A percentile compares a stretch with the other conserved stretches of the same genome.
Conservation (phyloP, 306 rosid species). For the Prosopis cineraria region DNA sequence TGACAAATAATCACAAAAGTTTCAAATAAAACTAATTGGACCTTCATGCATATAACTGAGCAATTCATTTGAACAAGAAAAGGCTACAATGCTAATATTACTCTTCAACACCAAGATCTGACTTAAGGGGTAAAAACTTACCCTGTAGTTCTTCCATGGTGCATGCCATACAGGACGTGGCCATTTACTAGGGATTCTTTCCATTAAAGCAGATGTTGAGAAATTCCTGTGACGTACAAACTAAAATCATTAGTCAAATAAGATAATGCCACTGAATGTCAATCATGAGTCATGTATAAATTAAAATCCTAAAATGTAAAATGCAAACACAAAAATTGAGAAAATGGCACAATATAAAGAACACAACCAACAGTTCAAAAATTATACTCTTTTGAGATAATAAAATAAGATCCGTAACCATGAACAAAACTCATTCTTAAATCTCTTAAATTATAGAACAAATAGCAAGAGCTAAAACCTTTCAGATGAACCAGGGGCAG, state of each 20-base stretch:
- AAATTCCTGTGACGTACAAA: slow-evolving; percentile 57
- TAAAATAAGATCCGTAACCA: neutral
- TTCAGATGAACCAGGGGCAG: slow-evolving; percentile 80
- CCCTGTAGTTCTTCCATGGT: slow-evolving; percentile 97
- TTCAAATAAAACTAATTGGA: neutral
- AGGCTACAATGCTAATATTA: slow-evolving; percentile 6
- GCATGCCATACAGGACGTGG: slow-evolving; percentile 99
- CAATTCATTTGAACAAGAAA: neutral
- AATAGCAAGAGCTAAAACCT: slow-evolving; percentile 54
- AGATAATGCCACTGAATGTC: slow-evolving; percentile 13
- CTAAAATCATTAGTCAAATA: slow-evolving; percentile 27
- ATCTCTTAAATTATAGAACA: slow-evolving; percentile 23
- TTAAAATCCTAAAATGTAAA: slow-evolving; percentile 1
- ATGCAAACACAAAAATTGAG: slow-evolving; percentile 4
- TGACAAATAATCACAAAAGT: neutral
- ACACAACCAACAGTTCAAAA: slow-evolving; percentile 8
- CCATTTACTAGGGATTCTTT: slow-evolving; percentile 98
- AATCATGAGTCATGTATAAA: slow-evolving; percentile 11
- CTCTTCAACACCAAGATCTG: slow-evolving; percentile 14
- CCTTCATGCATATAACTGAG: neutral
- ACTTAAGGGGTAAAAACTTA: slow-evolving; percentile 35
- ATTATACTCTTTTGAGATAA: neutral
- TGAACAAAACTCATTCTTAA: slow-evolving; percentile 1
- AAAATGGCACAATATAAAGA: slow-evolving; percentile 13
- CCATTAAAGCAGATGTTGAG: slow-evolving; percentile 93